Evolutionary conservation across 23 red algal genomes (phyloP).

Genomic region (Chondrus crispus): DNA sequence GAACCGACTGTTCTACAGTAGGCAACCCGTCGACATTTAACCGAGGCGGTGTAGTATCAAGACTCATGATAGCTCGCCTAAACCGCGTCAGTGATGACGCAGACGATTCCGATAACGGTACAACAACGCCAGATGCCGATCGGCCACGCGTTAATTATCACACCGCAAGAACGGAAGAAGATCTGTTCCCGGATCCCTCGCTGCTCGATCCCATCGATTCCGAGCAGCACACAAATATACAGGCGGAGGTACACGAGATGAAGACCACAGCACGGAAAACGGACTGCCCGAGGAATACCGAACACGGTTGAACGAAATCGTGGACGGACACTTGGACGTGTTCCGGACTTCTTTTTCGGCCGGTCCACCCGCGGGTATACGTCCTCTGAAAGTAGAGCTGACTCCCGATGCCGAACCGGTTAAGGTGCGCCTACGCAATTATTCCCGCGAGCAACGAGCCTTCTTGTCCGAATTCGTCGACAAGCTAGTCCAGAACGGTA

Average conservation of each 20-base stretch:
- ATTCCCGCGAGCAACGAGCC: background rate
- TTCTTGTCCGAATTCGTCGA: constrained; percentile 20
- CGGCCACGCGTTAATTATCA: constrained; percentile 2
- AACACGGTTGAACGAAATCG: background rate
- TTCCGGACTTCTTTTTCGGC: background rate
- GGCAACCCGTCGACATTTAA: background rate
- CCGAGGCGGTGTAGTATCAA: background rate
- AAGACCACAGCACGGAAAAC: background rate
- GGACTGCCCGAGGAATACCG: background rate
- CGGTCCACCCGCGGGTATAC: background rate
- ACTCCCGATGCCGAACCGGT: background rate
- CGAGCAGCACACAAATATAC: background rate
- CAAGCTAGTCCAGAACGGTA: background rate
- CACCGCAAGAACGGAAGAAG: background rate
- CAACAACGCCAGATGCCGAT: background rate
- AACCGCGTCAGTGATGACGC: background rate
- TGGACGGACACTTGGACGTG: constrained; percentile 1
- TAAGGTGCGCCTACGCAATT: constrained; percentile 15
- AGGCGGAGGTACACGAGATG: background rate
- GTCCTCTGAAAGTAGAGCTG: constrained; percentile 6
- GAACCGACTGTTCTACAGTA: constrained; percentile 17
- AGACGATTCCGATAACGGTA: background rate
- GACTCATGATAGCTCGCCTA: background rate
- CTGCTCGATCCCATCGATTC: constrained; percentile 19
- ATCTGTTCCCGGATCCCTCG: constrained; percentile 30